A percentile compares a stretch with the other conserved stretches of the same genome.
Conservation (phyloP, 169 alveolate genomes). For the Cryptosporidium sp. region DNA sequence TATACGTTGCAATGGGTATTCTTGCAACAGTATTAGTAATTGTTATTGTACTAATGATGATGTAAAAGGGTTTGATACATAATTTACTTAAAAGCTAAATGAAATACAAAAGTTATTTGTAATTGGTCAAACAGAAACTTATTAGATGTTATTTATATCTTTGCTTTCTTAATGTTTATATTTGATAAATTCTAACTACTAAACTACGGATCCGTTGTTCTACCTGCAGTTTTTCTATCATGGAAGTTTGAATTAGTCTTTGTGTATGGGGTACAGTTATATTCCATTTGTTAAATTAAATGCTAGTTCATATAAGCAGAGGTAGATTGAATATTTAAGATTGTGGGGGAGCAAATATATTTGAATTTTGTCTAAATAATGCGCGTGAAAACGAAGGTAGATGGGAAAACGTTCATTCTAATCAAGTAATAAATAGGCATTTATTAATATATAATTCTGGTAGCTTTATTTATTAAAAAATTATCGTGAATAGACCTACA, state of each 20-base stretch:
- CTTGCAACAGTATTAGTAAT: conserved; percentile 23
- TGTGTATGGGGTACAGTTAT: background rate
- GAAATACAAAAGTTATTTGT: background rate
- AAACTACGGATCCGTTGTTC: background rate
- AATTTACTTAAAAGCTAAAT: background rate
- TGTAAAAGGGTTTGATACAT: conserved; percentile 3
- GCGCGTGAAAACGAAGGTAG: background rate
- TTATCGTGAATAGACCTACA: background rate
- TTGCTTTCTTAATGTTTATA: conserved; percentile 3
- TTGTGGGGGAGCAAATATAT: background rate
- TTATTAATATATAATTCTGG: background rate
- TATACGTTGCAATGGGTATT: conserved; percentile 35
- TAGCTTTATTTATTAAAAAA: background rate
- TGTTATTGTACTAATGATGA: conserved; percentile 46
- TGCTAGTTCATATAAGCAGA: too few species aligned
- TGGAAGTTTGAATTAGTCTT: background rate
- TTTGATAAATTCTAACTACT: background rate
- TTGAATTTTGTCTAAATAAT: background rate
- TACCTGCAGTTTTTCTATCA: background rate
- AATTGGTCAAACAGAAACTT: background rate
- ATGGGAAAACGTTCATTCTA: too few species aligned
- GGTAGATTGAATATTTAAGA: background rate
- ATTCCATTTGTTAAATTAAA: background rate
- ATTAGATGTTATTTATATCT: conserved; percentile 4
- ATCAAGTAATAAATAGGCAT: background rate